These are phyloP conservation scores for Erigeron philadelphicus DNA, from an alignment of 140 eudicot genomes.

Conservation along the genomic window DNA sequence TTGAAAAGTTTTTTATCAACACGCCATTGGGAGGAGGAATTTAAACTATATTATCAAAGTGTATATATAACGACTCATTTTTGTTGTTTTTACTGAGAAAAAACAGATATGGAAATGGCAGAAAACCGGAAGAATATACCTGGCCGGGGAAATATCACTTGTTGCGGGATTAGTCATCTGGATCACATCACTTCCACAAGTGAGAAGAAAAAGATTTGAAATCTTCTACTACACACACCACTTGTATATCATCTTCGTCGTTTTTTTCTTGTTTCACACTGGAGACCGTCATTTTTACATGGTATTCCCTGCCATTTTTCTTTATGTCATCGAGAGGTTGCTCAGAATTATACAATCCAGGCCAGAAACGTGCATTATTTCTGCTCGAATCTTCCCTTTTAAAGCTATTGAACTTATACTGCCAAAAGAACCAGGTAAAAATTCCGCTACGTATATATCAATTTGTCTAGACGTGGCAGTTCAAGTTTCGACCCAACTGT, in stretches of 20 bases:
- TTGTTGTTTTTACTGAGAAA: slow-evolving; percentile 4
- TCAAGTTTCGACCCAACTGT: neutral
- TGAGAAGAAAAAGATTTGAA: slow-evolving; percentile 72
- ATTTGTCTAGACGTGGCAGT: neutral
- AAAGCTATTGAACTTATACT: slow-evolving; percentile 60
- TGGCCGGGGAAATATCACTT: slow-evolving; percentile 83
- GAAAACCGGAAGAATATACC: slow-evolving; percentile 70
- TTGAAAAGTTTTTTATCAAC: neutral
- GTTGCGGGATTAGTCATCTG: slow-evolving; percentile 55
- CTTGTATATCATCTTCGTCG: slow-evolving; percentile 54
- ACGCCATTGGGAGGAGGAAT: neutral
- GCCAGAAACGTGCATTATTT: slow-evolving; percentile 59
- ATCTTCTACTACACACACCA: slow-evolving; percentile 85
- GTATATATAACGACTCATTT: neutral
- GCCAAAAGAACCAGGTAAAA: slow-evolving; percentile 81
- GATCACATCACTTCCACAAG: slow-evolving; percentile 85
- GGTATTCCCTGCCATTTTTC: slow-evolving; percentile 73
- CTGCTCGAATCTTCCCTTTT: slow-evolving; percentile 70
- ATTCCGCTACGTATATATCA: neutral
- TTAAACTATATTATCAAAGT: neutral
- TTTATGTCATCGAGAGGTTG: slow-evolving; percentile 66
- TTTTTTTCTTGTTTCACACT: slow-evolving; percentile 83
- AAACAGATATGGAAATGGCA: slow-evolving; percentile 87
- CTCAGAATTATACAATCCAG: slow-evolving; percentile 62
- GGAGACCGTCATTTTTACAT: slow-evolving; percentile 86